These are phyloP conservation scores for Lipomyces mesembrius DNA, from an alignment of 805 yeast genomes.

Conservation along the genomic window DNA sequence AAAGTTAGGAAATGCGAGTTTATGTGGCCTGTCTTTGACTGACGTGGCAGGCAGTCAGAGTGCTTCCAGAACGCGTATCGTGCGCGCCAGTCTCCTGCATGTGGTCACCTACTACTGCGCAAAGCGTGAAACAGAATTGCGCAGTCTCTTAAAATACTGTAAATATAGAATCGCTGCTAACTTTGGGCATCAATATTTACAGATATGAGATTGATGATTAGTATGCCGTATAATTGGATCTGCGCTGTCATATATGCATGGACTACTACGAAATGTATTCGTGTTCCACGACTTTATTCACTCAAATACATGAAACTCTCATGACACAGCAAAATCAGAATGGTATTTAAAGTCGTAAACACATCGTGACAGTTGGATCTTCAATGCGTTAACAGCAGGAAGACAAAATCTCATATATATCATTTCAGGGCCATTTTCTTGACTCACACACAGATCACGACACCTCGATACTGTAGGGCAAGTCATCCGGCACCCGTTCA, in stretches of 20 bases:
- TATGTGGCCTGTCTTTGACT: not conserved
- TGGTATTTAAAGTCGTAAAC: not conserved
- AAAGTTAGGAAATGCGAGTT: not conserved
- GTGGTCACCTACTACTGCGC: too few relatives aligned
- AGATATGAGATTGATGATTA: too few relatives aligned
- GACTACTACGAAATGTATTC: too few relatives aligned
- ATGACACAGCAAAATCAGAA: not conserved
- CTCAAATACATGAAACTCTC: not conserved
- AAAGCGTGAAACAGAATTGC: too few relatives aligned
- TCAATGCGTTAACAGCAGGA: slow-evolving; percentile 2
- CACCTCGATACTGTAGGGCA: not conserved
- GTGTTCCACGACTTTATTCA: not conserved
- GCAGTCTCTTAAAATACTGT: too few relatives aligned
- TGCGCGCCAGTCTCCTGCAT: too few relatives aligned
- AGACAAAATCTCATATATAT: not conserved
- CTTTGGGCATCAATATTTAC: too few relatives aligned
- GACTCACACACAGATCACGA: too few relatives aligned
- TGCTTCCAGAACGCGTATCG: not conserved
- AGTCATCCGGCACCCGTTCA: slow-evolving; percentile 8
- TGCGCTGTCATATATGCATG: too few relatives aligned
- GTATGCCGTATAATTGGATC: too few relatives aligned
- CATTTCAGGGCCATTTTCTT: too few relatives aligned
- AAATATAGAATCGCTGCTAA: too few relatives aligned
- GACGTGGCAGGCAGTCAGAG: not conserved
- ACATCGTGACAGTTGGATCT: slow-evolving; percentile 2